Conservation (phyloP, 495 filamentous ascomycete genomes). For the Podospora fimiseda region DNA sequence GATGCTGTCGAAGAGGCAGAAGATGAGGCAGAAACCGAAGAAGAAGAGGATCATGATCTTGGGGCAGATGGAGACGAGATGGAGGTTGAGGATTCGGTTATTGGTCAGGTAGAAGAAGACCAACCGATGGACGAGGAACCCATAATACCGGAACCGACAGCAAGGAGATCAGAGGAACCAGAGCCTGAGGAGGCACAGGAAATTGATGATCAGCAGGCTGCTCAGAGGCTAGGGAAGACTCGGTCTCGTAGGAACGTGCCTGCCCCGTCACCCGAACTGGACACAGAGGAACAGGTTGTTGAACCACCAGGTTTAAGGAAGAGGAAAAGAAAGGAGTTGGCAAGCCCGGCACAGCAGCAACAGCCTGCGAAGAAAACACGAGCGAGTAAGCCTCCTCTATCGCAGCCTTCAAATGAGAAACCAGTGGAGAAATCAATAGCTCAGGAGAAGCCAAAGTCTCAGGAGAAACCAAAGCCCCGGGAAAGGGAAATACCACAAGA, state of each 20-base stretch:
- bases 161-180: neutral
- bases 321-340: neutral
- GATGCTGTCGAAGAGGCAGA: neutral
- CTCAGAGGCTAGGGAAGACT: neutral
- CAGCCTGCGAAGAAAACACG: slow-evolving; percentile 1
- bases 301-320: neutral
- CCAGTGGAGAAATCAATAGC: neutral
- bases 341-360: slow-evolving; percentile 2
- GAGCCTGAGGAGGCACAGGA: neutral
- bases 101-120: neutral
- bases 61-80: neutral
- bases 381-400: neutral
- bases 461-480: neutral
- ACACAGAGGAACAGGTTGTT: neutral
- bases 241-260: neutral
- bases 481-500: neutral
- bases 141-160: neutral
- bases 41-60: neutral
- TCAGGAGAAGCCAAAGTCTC: neutral
- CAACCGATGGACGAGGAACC: neutral
- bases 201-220: neutral
- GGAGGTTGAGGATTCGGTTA: neutral
- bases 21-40: neutral
- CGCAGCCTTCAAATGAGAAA: neutral
- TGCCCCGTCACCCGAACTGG: neutral